phyloP scores from a whole-genome alignment of 2,329 filamentous ascomycete species.

The Ceratocystis destructans region DNA sequence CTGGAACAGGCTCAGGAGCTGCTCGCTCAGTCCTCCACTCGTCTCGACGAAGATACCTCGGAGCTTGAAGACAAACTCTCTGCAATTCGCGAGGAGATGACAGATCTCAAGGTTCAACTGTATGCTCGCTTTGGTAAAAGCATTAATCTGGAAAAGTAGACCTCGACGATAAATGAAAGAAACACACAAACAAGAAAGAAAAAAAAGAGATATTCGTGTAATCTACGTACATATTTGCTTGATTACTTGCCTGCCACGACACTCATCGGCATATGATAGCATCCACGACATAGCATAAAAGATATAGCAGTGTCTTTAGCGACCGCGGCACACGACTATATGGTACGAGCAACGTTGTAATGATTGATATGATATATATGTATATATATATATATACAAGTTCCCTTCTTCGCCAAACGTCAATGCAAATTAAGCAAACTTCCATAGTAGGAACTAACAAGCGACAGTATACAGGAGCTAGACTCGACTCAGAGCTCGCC shows the following conservation, averaged over 20 bases:
- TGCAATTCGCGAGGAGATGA: constrained; percentile 72
- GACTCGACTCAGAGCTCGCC: not conserved
- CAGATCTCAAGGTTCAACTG: constrained; percentile 73
- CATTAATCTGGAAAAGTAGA: constrained; percentile 67
- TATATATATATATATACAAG: not conserved
- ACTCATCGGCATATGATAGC: not conserved
- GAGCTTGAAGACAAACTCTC: constrained; percentile 63
- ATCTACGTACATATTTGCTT: not conserved
- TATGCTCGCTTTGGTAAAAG: constrained; percentile 92
- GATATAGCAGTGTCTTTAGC: not conserved
- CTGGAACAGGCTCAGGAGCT: constrained; percentile 77
- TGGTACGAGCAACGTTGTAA: not conserved
- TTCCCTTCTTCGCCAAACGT: not conserved
- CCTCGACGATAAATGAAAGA: not conserved
- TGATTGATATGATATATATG: not conserved
- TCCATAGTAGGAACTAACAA: not conserved
- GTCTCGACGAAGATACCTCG: constrained; percentile 63
- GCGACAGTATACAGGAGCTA: not conserved
- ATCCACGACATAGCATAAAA: not conserved
- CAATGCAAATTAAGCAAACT: not conserved
- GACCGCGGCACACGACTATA: not conserved
- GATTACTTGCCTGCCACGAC: not conserved
- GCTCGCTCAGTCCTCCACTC: constrained; percentile 55
- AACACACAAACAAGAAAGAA: not conserved
- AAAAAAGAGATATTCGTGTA: not conserved